Base-by-base conservation (phyloP, 768 basidiomycete genomes). In the Cytidiella melzeri region DNA sequence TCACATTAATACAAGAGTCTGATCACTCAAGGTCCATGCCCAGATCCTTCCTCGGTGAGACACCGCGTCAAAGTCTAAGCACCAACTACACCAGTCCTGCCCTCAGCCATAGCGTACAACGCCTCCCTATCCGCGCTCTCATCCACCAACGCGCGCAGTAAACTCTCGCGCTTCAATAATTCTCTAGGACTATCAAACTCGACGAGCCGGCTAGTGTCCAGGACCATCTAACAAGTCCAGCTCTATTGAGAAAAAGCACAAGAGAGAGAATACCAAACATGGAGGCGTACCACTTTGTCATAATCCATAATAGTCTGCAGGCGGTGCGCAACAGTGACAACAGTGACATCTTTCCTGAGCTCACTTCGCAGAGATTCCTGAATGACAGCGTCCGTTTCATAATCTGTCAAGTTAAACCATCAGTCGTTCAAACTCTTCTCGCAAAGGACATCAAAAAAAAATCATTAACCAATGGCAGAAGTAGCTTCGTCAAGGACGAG, bases 301-400 rank as follows among this genome's bases (percentile, higher is more conserved):
- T 78, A 76, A 45, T 81, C 80, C 68, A 80, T 79, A 53, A 83
- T 75, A 5, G 75, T 82, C 50, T 73, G 70, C 10, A 79, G 57
- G 9, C 81, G 71, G 60, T 82, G 80, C 1, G 81, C 81, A 30
- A 84, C 72, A 15, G 78, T 81, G 30, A 83, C 64, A 18, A 83
- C 63, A 0, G 81, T 83, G 1, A 70, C 70, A 41, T 66, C 73
- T n/a, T 59, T 60, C n/a, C 61, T 61, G 6, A 77, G 58, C 56
- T 71, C 72, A n/a, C 66, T 68, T 6, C 80, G 69, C 47, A 84
- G 73, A 1, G 79, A 76, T 2, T 65, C 61, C 61, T 84, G 82
- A 49, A 84, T 82, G 46, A 74, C 60, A 0, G 70, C 56, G 57
- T 83, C 82, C 0, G 80, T 83, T 48, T 69, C 69, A 54, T 78